A percentile compares a stretch with the other conserved stretches of the same genome.
Conservation (phyloP, 2,329 filamentous ascomycete genomes). For the Monosporascus sp. region DNA sequence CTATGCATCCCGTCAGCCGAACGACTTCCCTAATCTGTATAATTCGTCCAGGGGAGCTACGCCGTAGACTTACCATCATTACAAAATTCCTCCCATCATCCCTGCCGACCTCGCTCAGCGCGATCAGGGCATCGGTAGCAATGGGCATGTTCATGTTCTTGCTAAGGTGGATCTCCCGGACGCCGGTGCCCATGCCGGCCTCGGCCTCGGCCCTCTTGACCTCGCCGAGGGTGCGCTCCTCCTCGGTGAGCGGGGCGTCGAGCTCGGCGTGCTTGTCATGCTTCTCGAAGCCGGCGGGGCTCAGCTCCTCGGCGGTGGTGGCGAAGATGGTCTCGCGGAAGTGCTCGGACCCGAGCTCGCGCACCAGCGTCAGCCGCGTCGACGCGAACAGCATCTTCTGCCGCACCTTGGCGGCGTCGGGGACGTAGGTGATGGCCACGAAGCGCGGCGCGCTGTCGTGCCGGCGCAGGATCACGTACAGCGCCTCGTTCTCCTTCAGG, state of each 20-base stretch:
- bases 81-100: constrained; percentile 50
- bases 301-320: constrained; percentile 66
- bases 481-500: constrained; percentile 60
- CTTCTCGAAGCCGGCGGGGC: constrained; percentile 61
- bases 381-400: constrained; percentile 84
- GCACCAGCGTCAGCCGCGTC: constrained; percentile 67
- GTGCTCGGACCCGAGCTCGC: constrained; percentile 72
- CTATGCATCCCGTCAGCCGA: constrained; percentile 30
- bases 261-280: constrained; percentile 63
- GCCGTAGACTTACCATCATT: constrained; percentile 53
- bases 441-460: constrained; percentile 54
- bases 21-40: neutral
- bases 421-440: constrained; percentile 71
- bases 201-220: constrained; percentile 72
- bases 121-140: constrained; percentile 57
- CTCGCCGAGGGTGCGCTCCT: constrained; percentile 65
- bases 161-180: constrained; percentile 54
- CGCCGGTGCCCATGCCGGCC: constrained; percentile 62
- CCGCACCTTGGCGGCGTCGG: constrained; percentile 70
- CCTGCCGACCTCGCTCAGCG: constrained; percentile 53
- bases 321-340: constrained; percentile 73
- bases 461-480: constrained; percentile 71
- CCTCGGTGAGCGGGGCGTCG: constrained; percentile 70
- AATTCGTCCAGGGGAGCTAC: neutral
- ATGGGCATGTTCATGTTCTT: constrained; percentile 54